Evolutionary conservation across 2,329 filamentous ascomycete genomes (phyloP).

Genomic region (Lecanicillium sp.): DNA sequence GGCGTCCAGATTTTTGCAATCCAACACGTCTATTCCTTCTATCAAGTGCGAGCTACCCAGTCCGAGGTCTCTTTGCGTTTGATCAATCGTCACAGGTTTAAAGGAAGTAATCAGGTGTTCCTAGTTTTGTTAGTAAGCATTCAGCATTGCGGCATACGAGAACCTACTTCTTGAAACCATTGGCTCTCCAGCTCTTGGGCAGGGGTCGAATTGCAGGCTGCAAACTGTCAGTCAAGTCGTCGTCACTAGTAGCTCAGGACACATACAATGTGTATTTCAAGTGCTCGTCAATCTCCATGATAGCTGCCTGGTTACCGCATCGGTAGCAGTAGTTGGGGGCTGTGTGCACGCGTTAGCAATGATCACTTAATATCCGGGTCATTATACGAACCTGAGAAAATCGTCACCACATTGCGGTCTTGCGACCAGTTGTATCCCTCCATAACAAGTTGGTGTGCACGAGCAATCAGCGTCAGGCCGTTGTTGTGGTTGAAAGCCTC

Average conservation of each 20-base stretch:
- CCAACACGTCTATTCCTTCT: slow-evolving; percentile 19
- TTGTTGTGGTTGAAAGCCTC: slow-evolving; percentile 99
- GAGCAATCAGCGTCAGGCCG: slow-evolving; percentile 86
- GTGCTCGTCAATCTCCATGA: slow-evolving; percentile 99
- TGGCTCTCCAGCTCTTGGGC: slow-evolving; percentile 91
- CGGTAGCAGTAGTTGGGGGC: slow-evolving; percentile 96
- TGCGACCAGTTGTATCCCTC: slow-evolving; percentile 99
- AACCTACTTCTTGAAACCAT: slow-evolving; percentile 88
- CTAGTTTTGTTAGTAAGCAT: slow-evolving; percentile 27
- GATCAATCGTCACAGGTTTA: slow-evolving; percentile 40
- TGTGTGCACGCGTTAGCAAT: slow-evolving; percentile 26
- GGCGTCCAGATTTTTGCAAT: slow-evolving; percentile 18
- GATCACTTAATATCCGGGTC: not conserved
- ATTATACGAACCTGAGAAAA: slow-evolving; percentile 72
- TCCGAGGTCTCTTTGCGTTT: slow-evolving; percentile 10
- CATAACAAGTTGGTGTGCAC: slow-evolving; percentile 98
- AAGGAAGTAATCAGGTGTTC: slow-evolving; percentile 97
- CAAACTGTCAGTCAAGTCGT: slow-evolving; percentile 21
- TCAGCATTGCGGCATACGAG: not conserved
- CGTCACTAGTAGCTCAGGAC: slow-evolving; percentile 3
- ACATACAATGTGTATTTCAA: slow-evolving; percentile 99
- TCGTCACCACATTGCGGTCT: slow-evolving; percentile 95
- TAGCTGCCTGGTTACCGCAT: slow-evolving; percentile 98
- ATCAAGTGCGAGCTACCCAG: slow-evolving; percentile 8
- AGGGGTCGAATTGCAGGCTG: slow-evolving; percentile 98